Conservation (phyloP, 2,329 filamentous ascomycete species). For the Fusarium domesticum region DNA sequence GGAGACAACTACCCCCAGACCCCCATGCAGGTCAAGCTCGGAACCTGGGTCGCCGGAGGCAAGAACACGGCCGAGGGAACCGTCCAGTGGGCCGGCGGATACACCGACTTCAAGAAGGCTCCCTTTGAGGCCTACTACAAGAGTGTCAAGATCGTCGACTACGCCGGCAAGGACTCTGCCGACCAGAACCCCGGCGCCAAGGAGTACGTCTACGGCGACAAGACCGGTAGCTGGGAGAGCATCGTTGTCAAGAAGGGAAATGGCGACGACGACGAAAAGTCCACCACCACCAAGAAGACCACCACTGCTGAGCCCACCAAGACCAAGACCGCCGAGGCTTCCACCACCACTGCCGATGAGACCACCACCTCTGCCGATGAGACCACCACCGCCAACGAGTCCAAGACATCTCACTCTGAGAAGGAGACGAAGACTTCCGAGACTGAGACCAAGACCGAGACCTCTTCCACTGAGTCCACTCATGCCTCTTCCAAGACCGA, state of each 20-base stretch:
- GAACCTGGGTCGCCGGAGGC: constrained; percentile 63
- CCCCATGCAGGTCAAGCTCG: constrained; percentile 68
- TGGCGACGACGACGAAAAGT: constrained; percentile 21
- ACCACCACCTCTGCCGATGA: constrained; percentile 12
- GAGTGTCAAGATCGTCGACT: constrained; percentile 53
- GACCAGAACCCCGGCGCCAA: constrained; percentile 38
- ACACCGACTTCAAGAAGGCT: constrained; percentile 48
- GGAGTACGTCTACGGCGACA: constrained; percentile 52
- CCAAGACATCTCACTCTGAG: constrained; percentile 12
- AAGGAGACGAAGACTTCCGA: constrained; percentile 13
- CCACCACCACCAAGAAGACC: constrained; percentile 15
- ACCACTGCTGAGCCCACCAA: constrained; percentile 15
- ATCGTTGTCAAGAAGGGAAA: constrained; percentile 48
- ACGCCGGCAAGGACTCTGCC: constrained; percentile 47
- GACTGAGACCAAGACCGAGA: constrained; percentile 15
- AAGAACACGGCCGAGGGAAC: constrained; percentile 64
- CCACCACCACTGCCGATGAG: constrained; percentile 12
- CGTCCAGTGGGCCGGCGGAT: constrained; percentile 66
- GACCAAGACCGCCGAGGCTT: constrained; percentile 12
- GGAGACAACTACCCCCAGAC: constrained; percentile 67
- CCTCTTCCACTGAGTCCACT: not conserved
- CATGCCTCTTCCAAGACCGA: constrained; percentile 6
- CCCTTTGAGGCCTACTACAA: constrained; percentile 58
- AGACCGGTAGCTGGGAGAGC: constrained; percentile 48
- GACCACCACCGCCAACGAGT: constrained; percentile 17